Conservation (phyloP, 208 protist species). For the Wallacemonas sp. region DNA sequence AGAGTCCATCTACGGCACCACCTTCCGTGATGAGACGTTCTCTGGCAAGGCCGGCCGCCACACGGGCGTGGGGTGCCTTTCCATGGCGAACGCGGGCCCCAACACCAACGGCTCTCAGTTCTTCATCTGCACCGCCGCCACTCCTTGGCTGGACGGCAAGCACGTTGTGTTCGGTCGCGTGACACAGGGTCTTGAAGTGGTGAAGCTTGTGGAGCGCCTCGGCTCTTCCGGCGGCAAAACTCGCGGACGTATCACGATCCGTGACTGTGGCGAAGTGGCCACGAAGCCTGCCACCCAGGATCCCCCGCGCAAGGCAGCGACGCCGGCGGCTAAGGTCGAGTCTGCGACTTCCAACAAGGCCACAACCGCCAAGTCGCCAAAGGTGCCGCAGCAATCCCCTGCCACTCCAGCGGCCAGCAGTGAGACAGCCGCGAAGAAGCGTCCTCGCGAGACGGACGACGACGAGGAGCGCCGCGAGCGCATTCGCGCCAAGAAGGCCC, state of each 20-base stretch:
- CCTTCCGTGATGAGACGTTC: conserved; percentile 97
- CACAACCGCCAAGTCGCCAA: conserved; percentile 10
- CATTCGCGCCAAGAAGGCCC: conserved; percentile 70
- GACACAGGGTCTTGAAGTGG: conserved; percentile 79
- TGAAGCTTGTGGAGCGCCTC: conserved; percentile 79
- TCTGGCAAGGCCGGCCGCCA: conserved; percentile 93
- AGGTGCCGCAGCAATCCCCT: conserved; percentile 1
- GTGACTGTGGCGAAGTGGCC: conserved; percentile 80
- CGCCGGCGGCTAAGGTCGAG: background rate
- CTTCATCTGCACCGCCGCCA: conserved; percentile 91
- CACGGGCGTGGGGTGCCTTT: conserved; percentile 93
- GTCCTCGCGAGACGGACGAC: conserved; percentile 23
- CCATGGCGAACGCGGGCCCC: conserved; percentile 98
- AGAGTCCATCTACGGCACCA: conserved; percentile 98
- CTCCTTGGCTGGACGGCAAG: conserved; percentile 92
- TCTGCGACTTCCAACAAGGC: background rate
- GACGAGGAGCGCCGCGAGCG: conserved; percentile 48
- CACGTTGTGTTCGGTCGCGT: conserved; percentile 97
- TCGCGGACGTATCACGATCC: conserved; percentile 58
- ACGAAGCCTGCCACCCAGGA: conserved; percentile 20
- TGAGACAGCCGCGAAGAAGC: conserved; percentile 21
- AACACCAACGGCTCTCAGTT: conserved; percentile 98
- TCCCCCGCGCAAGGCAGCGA: conserved; percentile 1
- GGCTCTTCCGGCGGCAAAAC: conserved; percentile 78
- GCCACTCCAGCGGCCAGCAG: background rate